These are phyloP conservation scores for Rhododendron simsii DNA, from an alignment of 148 eudicot species.

Conservation along the genomic window DNA sequence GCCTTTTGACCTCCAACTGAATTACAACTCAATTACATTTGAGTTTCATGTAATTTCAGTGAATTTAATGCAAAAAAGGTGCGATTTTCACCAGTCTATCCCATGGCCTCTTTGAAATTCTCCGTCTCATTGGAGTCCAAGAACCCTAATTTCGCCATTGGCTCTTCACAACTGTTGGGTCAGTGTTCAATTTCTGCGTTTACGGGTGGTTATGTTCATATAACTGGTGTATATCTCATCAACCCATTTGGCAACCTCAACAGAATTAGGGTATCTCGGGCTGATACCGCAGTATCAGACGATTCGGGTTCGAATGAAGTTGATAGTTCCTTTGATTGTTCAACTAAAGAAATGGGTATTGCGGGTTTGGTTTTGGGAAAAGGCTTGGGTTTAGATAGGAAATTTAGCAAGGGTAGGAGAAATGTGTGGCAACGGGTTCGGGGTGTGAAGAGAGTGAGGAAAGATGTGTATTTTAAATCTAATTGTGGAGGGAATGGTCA, in stretches of 20 bases:
- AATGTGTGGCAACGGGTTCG: constrained; percentile 40
- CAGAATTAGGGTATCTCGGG: constrained; percentile 36
- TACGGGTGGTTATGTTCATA: constrained; percentile 21
- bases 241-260: constrained; percentile 25
- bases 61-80: not conserved
- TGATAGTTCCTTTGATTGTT: constrained; percentile 9
- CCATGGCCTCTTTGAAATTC: constrained; percentile 46
- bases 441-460: constrained; percentile 20
- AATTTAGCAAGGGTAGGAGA: constrained; percentile 20
- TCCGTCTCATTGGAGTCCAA: constrained; percentile 31
- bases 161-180: constrained; percentile 22
- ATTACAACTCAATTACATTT: not conserved
- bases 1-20: not conserved
- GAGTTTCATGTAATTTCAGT: not conserved
- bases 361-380: constrained; percentile 15
- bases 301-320: constrained; percentile 20
- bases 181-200: constrained; percentile 24
- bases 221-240: constrained; percentile 26
- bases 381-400: constrained; percentile 10
- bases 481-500: constrained; percentile 2
- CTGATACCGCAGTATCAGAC: constrained; percentile 35
- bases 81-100: not conserved
- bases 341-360: constrained; percentile 15
- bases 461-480: constrained; percentile 18
- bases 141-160: constrained; percentile 27